Conservation (phyloP, 2,329 filamentous ascomycete genomes). For the Purpureocillium lavendulum region DNA sequence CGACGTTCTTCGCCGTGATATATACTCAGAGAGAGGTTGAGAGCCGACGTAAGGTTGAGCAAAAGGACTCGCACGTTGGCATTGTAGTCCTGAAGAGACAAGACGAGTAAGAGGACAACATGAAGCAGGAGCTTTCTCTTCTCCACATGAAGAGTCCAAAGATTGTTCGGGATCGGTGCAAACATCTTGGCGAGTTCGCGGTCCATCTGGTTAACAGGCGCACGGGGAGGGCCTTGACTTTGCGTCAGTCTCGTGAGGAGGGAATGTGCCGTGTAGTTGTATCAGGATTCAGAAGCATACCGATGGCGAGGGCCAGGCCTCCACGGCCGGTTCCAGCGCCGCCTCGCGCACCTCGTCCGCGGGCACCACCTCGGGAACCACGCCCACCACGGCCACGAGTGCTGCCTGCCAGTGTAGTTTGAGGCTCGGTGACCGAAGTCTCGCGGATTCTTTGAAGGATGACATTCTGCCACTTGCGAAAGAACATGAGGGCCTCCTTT, state of each 20-base stretch:
- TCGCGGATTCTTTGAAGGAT: conserved; percentile 66
- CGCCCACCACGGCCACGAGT: conserved; percentile 27
- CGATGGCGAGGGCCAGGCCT: conserved; percentile 22
- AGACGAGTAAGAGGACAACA: conserved; percentile 59
- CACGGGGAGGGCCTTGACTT: conserved; percentile 28
- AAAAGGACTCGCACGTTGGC: conserved; percentile 67
- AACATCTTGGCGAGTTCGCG: conserved; percentile 41
- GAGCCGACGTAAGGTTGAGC: conserved; percentile 59
- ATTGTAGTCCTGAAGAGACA: conserved; percentile 71
- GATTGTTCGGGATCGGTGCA: conserved; percentile 49
- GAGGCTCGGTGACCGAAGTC: conserved; percentile 43
- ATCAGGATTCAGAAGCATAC: conserved; percentile 16
- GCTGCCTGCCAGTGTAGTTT: conserved; percentile 11
- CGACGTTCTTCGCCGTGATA: conserved; percentile 66
- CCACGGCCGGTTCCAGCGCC: conserved; percentile 19
- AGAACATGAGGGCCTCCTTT: conserved; percentile 60
- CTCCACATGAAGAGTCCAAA: conserved; percentile 50
- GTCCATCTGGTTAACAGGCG: conserved; percentile 34
- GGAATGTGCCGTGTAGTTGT: background rate
- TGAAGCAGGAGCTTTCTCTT: conserved; percentile 64
- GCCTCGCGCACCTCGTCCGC: conserved; percentile 21
- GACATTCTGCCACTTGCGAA: conserved; percentile 70
- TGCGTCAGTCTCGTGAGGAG: background rate
- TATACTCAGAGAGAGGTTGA: conserved; percentile 57
- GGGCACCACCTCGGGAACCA: conserved; percentile 9